Base-by-base conservation (phyloP, 345 rosid genomes). In the Salix exigua region DNA sequence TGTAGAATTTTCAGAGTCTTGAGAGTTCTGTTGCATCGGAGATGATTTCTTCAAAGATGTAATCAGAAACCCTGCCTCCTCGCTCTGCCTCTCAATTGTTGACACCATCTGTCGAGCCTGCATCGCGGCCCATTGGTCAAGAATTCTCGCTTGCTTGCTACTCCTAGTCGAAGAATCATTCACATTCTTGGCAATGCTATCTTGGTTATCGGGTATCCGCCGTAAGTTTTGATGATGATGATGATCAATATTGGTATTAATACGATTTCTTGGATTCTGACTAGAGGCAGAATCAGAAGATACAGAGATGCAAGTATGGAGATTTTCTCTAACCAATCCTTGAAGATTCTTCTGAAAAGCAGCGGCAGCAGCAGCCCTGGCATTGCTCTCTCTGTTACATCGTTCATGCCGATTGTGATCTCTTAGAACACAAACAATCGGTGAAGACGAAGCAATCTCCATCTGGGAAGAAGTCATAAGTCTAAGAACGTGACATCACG, bases 401-500 rank as follows among this genome's bases (percentile, higher is more conserved):
- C 82, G 78, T 33, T 91, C 86, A 30, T 77, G 89, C 50, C 91
- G 77, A 48, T 76, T 86, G 13, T 78, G 89, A 68, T 92, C 93
- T 77, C 87, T 87, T 70, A 92, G 79, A 17, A 89, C 88, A 72
- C 91, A 85, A 58, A 89, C 88, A 75, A 92, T 85, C 44, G 88
- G 87, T 21, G 90, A 68, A 37, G 94, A 87, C 1, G 97, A 82
- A 38, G 80, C 87, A 28, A 91, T 77, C 83, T 91, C 92, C 0
- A 92, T 88, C 35, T 90, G 89, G 2, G 90, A 91, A 37, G 89
- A 91, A 18, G 91, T 96, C 98, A 94, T 92, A 50, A 35, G 53
- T 31, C 40, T 37, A 68, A 42, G 9, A n/a, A 4, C 1, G 3
- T 14, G 8, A 25, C 42, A 30, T 31, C 44, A 21, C 28, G 25